Evolutionary conservation across 129 eudicot genomes (phyloP), one percentile per base, ranked within the genome.

Genomic region (sunflower (Helianthus annuus)): DNA sequence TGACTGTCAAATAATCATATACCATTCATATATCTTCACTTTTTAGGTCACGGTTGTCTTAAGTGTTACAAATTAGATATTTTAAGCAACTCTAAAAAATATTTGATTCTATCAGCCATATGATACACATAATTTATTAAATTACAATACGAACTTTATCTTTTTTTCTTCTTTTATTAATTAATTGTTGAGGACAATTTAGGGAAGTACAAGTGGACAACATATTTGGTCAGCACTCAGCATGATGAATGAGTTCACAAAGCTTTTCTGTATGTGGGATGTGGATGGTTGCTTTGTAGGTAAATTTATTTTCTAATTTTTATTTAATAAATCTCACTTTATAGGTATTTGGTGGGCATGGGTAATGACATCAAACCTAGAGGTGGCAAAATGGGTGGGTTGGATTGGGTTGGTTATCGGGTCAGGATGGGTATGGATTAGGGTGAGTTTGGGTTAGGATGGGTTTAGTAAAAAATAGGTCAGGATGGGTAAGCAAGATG

Each of bases 361-460:
- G 79, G 79, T 65, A 7, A 66, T 75, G 72, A 75, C 79, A 75
- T 75, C 79, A 54, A 75, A 65, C 72, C 10, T n/a, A n/a, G n/a
- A n/a, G n/a, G n/a, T n/a, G n/a, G n/a, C n/a, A n/a, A n/a, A n/a
- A n/a, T n/a, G n/a, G n/a, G n/a, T n/a, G n/a, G n/a, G n/a, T n/a
- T n/a, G n/a, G n/a, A n/a, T n/a, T n/a, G n/a, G n/a, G n/a, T n/a
- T n/a, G n/a, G n/a, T n/a, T n/a, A n/a, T n/a, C n/a, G n/a, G n/a
- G n/a, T n/a, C n/a, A n/a, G n/a, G n/a, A n/a, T n/a, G n/a, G n/a
- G n/a, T n/a, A n/a, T n/a, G n/a, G n/a, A n/a, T n/a, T n/a, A n/a
- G n/a, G n/a, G n/a, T n/a, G n/a, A n/a, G n/a, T n/a, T n/a, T n/a
- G n/a, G n/a, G n/a, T n/a, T n/a, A n/a, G n/a, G n/a, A n/a, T n/a